Conservation (phyloP, 306 rosid genomes). For the Casuarina cunninghamiana region DNA sequence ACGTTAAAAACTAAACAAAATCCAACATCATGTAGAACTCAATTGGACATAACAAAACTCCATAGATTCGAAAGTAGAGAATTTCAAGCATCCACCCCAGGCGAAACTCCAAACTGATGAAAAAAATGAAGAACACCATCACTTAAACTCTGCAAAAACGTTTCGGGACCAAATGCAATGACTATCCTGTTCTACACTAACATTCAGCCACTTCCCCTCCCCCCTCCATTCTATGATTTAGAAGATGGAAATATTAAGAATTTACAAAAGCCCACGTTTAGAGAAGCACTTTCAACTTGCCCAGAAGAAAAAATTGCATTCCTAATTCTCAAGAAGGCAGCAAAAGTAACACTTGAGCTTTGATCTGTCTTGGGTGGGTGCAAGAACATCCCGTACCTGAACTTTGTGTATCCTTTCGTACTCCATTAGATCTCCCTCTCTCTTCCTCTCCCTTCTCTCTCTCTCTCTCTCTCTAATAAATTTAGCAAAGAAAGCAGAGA, state of each 20-base stretch:
- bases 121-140: neutral
- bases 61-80: neutral
- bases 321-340: neutral
- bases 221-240: neutral
- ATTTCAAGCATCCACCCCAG: neutral
- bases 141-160: neutral
- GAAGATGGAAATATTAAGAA: neutral
- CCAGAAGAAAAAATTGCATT: neutral
- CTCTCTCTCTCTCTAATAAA: neutral
- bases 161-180: neutral
- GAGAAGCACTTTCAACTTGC: neutral
- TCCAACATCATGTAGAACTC: neutral
- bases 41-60: neutral
- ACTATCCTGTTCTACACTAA: neutral
- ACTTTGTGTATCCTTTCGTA: conserved; percentile 85
- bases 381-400: conserved; percentile 60
- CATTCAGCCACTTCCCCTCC: neutral
- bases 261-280: neutral
- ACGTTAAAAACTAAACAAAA: neutral
- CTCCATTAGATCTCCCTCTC: conserved; percentile 66
- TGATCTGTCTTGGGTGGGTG: neutral
- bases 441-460: no score
- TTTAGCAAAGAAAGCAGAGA: neutral
- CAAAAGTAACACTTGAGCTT: conserved; percentile 6
- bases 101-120: neutral